Conservation (phyloP, 208 protist genomes). For the Novymonas esmeraldas region DNA sequence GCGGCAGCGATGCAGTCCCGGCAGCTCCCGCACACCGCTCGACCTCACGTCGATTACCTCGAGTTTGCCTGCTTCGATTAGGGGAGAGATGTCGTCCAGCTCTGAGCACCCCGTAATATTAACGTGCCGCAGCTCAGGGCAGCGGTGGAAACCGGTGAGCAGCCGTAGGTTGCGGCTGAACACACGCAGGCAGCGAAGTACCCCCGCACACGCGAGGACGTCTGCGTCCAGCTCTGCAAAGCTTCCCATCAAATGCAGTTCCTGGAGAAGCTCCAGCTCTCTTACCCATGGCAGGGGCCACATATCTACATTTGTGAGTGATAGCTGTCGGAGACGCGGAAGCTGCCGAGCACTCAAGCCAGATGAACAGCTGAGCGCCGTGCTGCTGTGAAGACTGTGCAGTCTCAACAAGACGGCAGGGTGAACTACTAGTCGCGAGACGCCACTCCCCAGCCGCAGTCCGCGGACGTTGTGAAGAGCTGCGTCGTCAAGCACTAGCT, state of each 20-base stretch:
- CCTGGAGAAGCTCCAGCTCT: not conserved
- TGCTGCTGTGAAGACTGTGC: not conserved
- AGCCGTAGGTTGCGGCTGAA: not conserved
- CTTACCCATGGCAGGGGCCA: not conserved
- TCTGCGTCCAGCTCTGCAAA: not conserved
- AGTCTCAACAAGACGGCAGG: not conserved
- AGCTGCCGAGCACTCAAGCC: not conserved
- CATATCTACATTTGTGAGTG: not conserved
- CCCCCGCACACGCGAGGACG: not conserved
- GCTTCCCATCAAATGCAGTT: not conserved
- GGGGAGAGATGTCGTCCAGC: not conserved
- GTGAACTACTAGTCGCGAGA: not conserved
- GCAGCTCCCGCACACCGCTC: not conserved
- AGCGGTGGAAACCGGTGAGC: not conserved
- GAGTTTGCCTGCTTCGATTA: not conserved
- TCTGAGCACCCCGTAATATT: slow-evolving; percentile 1
- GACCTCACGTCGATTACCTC: not conserved
- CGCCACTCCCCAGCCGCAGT: not conserved
- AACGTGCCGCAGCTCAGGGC: not conserved
- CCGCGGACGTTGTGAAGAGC: not conserved
- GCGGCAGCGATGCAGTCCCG: not conserved
- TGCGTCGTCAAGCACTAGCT: not conserved
- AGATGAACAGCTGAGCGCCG: not conserved
- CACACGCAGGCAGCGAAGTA: not conserved
- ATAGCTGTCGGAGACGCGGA: not conserved